Percentiles rank a stretch among this genome's conserved stretches.
These are phyloP conservation scores for Coemansia sp. DNA, from an alignment of 192 early-diverging fungal species.

Conservation along the genomic window DNA sequence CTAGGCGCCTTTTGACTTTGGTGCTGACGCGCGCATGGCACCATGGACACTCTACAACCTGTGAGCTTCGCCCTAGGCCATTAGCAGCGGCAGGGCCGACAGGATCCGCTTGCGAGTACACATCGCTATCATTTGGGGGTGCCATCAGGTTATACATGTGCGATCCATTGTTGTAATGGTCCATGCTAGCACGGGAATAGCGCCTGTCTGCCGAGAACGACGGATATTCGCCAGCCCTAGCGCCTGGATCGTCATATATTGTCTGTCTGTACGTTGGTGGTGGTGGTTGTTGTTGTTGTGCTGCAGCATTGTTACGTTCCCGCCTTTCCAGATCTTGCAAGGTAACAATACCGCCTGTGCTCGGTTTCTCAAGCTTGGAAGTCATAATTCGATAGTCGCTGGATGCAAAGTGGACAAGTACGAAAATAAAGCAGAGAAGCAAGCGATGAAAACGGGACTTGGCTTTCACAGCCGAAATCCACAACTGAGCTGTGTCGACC, in stretches of 20 bases:
- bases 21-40: conserved; percentile 44
- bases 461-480: too few relatives aligned
- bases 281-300: too few relatives aligned
- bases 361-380: conserved; percentile 29
- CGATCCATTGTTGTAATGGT: not conserved
- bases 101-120: conserved; percentile 30
- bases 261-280: conserved; percentile 5
- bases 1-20: conserved; percentile 22
- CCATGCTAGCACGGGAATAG: not conserved
- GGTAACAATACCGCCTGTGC: conserved; percentile 10
- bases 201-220: not conserved
- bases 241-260: not conserved
- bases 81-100: conserved; percentile 33
- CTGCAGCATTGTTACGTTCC: not conserved
- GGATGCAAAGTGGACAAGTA: not conserved
- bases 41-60: conserved; percentile 53
- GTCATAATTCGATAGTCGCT: conserved; percentile 7
- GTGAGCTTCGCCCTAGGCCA: conserved; percentile 30
- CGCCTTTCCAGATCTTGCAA: conserved; percentile 9
- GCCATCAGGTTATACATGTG: conserved; percentile 28
- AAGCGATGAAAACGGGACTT: not conserved
- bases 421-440: not conserved
- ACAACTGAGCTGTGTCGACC: too few relatives aligned
- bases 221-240: not conserved
- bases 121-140: conserved; percentile 24